Percentiles rank a stretch among this genome's conserved stretches.
Evolutionary conservation across 495 filamentous ascomycete species (phyloP).

Genomic region (Hamigera avellanea): DNA sequence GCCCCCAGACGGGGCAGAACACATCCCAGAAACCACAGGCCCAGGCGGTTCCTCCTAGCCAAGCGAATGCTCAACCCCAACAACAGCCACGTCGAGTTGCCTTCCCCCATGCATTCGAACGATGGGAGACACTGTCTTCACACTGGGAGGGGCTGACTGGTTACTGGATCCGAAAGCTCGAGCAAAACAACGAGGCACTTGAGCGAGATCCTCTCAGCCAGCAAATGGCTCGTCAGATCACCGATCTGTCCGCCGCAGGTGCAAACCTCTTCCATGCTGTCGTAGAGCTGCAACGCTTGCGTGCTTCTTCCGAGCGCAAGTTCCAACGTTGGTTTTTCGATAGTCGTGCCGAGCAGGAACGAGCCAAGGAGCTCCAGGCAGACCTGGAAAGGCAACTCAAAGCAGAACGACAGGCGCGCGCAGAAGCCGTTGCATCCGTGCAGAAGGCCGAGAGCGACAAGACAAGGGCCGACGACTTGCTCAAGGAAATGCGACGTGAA

Average conservation of each 20-base stretch:
- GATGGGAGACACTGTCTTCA: conserved; percentile 92
- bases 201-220: conserved; percentile 69
- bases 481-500: conserved; percentile 80
- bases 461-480: conserved; percentile 57
- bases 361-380: conserved; percentile 71
- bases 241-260: conserved; percentile 87
- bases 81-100: conserved; percentile 32
- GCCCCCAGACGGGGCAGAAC: conserved; percentile 6
- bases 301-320: conserved; percentile 90
- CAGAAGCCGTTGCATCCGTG: conserved; percentile 50
- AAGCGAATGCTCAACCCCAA: conserved; percentile 25
- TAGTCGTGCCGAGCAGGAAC: conserved; percentile 78
- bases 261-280: conserved; percentile 97
- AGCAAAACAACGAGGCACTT: conserved; percentile 78
- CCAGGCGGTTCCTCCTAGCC: conserved; percentile 12
- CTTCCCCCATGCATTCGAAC: conserved; percentile 94
- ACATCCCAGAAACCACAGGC: conserved; percentile 14
- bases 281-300: conserved; percentile 89
- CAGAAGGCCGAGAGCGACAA: conserved; percentile 56
- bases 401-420: conserved; percentile 56
- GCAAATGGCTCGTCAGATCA: conserved; percentile 87
- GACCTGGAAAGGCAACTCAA: conserved; percentile 62
- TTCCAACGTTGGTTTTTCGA: conserved; percentile 99
- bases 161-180: conserved; percentile 89
- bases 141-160: conserved; percentile 97